Base-by-base conservation (phyloP, 202 grass and related monocot genomes). In the Bolboschoenoplectus hybrid region DNA sequence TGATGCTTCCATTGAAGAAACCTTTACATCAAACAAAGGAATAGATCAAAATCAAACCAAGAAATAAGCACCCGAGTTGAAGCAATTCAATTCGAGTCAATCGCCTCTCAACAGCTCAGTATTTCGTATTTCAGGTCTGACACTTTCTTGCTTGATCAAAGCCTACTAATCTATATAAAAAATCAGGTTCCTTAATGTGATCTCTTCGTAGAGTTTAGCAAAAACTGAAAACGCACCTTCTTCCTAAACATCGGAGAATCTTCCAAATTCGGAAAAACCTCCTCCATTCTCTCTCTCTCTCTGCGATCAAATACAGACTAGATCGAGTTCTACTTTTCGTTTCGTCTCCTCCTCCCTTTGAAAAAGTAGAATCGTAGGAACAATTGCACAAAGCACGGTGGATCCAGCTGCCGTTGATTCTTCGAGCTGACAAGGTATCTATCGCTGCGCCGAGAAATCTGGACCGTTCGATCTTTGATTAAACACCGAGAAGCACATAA, bases 211-310 rank as follows among this genome's bases (percentile, higher is more conserved):
- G 45, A 77, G 13, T 53, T 76, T 3, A 76, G 43, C 58, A 67
- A 50, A 67, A 46, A 3, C 1, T 3, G 11, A 84, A 70, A 55
- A 55, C 11, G 36, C 19, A 98, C 96, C 96, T 98, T 93, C 67
- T 95, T 92, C 74, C 93, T 94, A 82, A 96, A 94, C 93, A 98
- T 98, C 17, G 96, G 96, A 50, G 96, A 98, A 84, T 98, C 96
- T 86, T 96, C 93, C 57, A 98, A 88, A 89, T 89, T 98, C 86
- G 90, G 82, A 89, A 98, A 98, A 81, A 85, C 84, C 67, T 87
- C 90, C 96, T 52, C 81, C 81, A 84, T 84, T 84, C 34, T 66
- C 62, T 82, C 44, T 44, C 50, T 14, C 16, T 79, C 53, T 43
- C 38, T 68, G 20, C 10, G 44, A 83, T 83, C 81, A 83, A 51